Evolutionary conservation across 306 rosid genomes (phyloP).

Genomic region (Abrus precatorius): DNA sequence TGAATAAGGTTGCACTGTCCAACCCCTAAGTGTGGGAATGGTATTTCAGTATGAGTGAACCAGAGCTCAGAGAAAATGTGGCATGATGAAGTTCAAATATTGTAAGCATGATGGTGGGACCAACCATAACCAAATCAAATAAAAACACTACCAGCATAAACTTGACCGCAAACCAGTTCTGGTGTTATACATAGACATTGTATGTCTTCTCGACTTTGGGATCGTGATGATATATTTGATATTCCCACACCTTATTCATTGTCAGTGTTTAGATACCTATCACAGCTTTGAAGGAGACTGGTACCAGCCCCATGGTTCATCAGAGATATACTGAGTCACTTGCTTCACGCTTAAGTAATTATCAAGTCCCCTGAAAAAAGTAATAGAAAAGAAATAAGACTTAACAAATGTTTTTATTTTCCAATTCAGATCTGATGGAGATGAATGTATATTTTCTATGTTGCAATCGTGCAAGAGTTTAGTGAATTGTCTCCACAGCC

Average conservation of each 20-base stretch:
- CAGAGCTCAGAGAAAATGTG: too few relatives aligned
- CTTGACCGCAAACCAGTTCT: constrained; percentile 16
- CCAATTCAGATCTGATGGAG: constrained; percentile 30
- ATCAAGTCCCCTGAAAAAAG: constrained; percentile 83
- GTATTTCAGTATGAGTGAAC: too few relatives aligned
- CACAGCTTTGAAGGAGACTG: constrained; percentile 85
- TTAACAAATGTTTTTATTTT: neutral
- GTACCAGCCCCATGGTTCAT: constrained; percentile 98
- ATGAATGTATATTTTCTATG: neutral
- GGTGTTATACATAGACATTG: constrained; percentile 20
- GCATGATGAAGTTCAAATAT: neutral
- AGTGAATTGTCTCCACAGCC: neutral
- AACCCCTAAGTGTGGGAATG: too few relatives aligned
- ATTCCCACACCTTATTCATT: constrained; percentile 38
- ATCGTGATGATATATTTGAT: neutral
- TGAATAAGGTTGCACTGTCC: too few relatives aligned
- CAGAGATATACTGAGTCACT: constrained; percentile 80
- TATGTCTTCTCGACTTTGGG: constrained; percentile 13
- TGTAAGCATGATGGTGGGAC: constrained; percentile 19
- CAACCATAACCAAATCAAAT: neutral
- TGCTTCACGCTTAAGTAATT: constrained; percentile 96
- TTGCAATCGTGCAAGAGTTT: neutral
- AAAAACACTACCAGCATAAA: constrained; percentile 29
- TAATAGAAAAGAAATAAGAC: neutral
- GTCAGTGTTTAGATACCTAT: constrained; percentile 23